Base-by-base conservation (phyloP, 192 early-diverging fungal genomes). In the Coemansia sp. region DNA sequence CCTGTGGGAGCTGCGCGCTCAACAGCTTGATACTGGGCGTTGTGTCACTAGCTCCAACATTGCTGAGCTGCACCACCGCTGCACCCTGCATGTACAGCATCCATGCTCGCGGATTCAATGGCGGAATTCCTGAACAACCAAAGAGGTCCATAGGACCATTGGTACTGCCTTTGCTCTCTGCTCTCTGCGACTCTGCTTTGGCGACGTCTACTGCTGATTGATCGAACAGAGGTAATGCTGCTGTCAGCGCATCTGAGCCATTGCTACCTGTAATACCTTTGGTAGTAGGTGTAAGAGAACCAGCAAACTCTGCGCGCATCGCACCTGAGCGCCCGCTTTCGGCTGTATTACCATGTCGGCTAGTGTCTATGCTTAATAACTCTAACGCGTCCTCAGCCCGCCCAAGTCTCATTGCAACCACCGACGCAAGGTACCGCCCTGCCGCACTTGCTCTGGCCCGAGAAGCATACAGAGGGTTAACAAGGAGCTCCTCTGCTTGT, bases 21-120 rank as follows among this genome's bases (percentile, higher is more conserved):
- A 81, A 64, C 25, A 28, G 31, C 38, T 72, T 76, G 16, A 81
- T 81, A 38, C 73, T 69, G 6, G 78, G 73, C 4, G 68, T 69
- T 9, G 56, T 28, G 44, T 81, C 78, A 26, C 49, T 73, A 7
- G 69, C 78, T 1, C 78, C 78, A 0, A 81, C 52, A 18, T 81
- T 81, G 38, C 69, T 65, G 14, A 81, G 60, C 55, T 81, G 78
- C 2, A 81, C 32, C 4, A 69, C 78, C 4, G 73, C 73, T 19
- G 78, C 78, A 18, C 78, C 78, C 47, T 81, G 78, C 78, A 81
- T 81, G 28, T 81, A 81, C 28, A 81, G 53, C 69, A 69, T 69
- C 58, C 66, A 75, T 4, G 78, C 69, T 21, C 54, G 34, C 2
- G 66, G 66, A 38, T 75, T 67, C 24, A 81, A 56, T 27, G 78